Evolutionary conservation across 164 flowering plant genomes (phyloP).

Genomic region (Buxus sempervirens): DNA sequence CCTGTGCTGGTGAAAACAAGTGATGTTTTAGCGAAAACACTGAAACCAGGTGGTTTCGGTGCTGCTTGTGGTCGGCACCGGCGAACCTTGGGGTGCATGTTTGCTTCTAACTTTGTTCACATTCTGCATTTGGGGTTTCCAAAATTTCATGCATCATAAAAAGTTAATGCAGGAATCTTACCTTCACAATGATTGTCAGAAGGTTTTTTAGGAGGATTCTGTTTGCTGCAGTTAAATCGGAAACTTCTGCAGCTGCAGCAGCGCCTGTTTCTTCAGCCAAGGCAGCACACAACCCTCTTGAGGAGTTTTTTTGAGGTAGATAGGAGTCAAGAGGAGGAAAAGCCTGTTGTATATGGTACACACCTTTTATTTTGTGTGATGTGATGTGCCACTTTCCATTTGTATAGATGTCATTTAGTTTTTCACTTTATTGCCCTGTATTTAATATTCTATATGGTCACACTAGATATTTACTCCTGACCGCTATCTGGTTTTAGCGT

Average conservation of each 20-base stretch:
- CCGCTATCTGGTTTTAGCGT: too few species aligned
- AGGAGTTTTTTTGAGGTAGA: slow-evolving; percentile 82
- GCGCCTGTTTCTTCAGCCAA: slow-evolving; percentile 34
- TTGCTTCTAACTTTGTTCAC: not conserved
- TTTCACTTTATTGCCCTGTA: too few species aligned
- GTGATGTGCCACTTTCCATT: not conserved
- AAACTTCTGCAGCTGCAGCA: slow-evolving; percentile 46
- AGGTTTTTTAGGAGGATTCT: slow-evolving; percentile 57
- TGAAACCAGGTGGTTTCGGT: too few species aligned
- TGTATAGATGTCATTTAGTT: not conserved
- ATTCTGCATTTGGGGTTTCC: not conserved
- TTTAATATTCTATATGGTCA: too few species aligned
- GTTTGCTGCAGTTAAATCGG: slow-evolving; percentile 50
- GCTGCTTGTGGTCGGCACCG: too few species aligned
- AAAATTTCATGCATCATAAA: not conserved
- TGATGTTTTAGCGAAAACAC: too few species aligned
- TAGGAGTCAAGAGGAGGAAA: slow-evolving; percentile 60
- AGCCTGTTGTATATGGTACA: slow-evolving; percentile 77
- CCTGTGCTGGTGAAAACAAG: too few species aligned
- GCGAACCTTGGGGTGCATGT: not conserved
- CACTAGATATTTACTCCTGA: too few species aligned
- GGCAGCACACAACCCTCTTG: slow-evolving; percentile 54
- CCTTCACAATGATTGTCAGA: slow-evolving; percentile 40
- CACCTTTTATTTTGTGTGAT: not conserved
- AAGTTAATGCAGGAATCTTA: not conserved